Conservation (phyloP, 2,329 filamentous ascomycete genomes). For the Monosporascus sp. region DNA sequence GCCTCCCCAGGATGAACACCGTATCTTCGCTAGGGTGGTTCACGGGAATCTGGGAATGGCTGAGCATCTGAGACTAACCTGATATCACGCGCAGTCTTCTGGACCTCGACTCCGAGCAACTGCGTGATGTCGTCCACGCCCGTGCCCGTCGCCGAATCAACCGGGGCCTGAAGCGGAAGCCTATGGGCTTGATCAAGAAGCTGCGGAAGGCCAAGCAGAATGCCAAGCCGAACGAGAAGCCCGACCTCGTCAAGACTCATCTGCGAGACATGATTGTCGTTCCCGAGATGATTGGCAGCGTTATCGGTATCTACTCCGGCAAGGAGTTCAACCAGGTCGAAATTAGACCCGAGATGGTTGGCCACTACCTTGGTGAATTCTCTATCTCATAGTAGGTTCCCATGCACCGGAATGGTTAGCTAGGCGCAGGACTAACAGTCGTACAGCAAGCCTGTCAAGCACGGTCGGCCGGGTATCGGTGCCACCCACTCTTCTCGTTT, state of each 20-base stretch:
- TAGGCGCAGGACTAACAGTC: slow-evolving; percentile 42
- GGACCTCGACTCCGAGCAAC: slow-evolving; percentile 96
- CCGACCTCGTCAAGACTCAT: slow-evolving; percentile 98
- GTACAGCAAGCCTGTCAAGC: slow-evolving; percentile 96
- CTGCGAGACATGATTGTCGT: slow-evolving; percentile 99
- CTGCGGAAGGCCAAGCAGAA: slow-evolving; percentile 99
- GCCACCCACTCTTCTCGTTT: slow-evolving; percentile 99
- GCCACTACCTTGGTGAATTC: slow-evolving; percentile 99
- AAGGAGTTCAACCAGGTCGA: slow-evolving; percentile 99
- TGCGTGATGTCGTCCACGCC: slow-evolving; percentile 98
- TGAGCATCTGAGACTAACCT: slow-evolving; percentile 11
- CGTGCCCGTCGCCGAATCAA: slow-evolving; percentile 98
- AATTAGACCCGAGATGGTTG: slow-evolving; percentile 99
- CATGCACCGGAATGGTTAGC: background rate
- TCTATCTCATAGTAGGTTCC: slow-evolving; percentile 95
- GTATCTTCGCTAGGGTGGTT: background rate
- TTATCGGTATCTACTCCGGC: slow-evolving; percentile 98
- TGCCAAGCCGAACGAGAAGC: slow-evolving; percentile 99
- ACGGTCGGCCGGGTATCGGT: slow-evolving; percentile 99
- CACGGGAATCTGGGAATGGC: background rate
- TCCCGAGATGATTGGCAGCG: slow-evolving; percentile 98
- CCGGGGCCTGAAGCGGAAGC: slow-evolving; percentile 99
- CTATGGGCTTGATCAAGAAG: slow-evolving; percentile 99
- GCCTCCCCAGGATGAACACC: background rate
- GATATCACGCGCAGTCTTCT: slow-evolving; percentile 66